A percentile compares a stretch with the other conserved stretches of the same genome.
These are phyloP conservation scores for Candida caryicola DNA, from an alignment of 805 yeast genomes.

Conservation along the genomic window DNA sequence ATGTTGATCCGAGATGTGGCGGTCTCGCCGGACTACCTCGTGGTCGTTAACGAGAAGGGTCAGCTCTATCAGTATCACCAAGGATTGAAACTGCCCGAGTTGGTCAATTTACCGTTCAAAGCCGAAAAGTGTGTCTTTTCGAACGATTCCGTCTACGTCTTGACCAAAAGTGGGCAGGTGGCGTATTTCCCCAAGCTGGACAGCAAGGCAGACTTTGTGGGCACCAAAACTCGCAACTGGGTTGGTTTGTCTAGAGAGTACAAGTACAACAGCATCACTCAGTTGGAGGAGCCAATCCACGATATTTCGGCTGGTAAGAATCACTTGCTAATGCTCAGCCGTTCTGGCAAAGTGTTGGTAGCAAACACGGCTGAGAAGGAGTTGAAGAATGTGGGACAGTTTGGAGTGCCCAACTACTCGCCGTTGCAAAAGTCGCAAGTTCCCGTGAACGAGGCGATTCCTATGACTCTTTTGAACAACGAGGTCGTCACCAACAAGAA, in stretches of 20 bases:
- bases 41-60: conserved; percentile 68
- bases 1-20: conserved; percentile 55
- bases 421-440: conserved; percentile 48
- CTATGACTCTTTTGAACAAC: conserved; percentile 57
- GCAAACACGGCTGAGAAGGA: conserved; percentile 43
- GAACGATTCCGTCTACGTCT: conserved; percentile 46
- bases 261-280: conserved; percentile 1
- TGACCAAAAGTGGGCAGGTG: conserved; percentile 47
- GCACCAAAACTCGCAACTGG: conserved; percentile 19
- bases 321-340: conserved; percentile 66
- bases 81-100: conserved; percentile 29
- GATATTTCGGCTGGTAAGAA: conserved; percentile 59
- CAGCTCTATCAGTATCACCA: conserved; percentile 72
- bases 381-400: conserved; percentile 61
- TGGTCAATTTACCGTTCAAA: conserved; percentile 27
- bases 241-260: conserved; percentile 14
- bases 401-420: conserved; percentile 72
- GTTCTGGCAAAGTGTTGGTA: conserved; percentile 59
- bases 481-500: conserved; percentile 24
- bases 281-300: conserved; percentile 30
- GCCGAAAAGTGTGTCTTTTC: conserved; percentile 42
- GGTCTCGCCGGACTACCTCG: conserved; percentile 45
- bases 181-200: conserved; percentile 28
- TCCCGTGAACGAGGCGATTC: conserved; percentile 34
- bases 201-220: conserved; percentile 11